phyloP scores from a whole-genome alignment of 164 flowering plant species.

The Cinnamomum chago region DNA sequence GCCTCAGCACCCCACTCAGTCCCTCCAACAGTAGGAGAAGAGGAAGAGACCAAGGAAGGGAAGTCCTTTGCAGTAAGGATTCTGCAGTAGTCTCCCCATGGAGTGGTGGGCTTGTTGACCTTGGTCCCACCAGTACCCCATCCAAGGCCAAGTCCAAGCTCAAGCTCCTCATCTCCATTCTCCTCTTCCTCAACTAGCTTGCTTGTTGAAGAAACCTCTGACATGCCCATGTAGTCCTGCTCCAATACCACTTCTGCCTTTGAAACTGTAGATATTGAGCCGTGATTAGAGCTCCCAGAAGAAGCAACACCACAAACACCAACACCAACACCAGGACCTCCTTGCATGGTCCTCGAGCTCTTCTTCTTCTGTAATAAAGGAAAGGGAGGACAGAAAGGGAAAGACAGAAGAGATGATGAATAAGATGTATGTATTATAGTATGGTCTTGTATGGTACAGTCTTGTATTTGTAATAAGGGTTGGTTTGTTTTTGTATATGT shows the following conservation, averaged over 20 bases:
- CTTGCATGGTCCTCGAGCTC: conserved; percentile 7
- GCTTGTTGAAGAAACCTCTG: conserved; percentile 33
- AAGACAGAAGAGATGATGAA: too few species aligned
- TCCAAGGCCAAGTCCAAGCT: conserved; percentile 38
- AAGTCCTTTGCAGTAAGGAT: conserved; percentile 70
- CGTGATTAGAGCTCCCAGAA: conserved; percentile 16
- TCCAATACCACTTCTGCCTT: conserved; percentile 30
- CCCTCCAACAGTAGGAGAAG: conserved; percentile 28
- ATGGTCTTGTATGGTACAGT: too few species aligned
- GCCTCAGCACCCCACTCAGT: conserved; percentile 63
- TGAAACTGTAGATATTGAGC: conserved; percentile 29
- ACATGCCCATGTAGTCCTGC: conserved; percentile 25
- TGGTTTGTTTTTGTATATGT: too few species aligned
- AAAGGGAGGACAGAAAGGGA: too few species aligned
- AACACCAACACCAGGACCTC: neutral
- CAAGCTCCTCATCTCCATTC: conserved; percentile 20
- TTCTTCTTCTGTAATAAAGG: conserved; percentile 15
- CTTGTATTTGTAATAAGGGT: too few species aligned
- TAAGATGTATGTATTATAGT: too few species aligned
- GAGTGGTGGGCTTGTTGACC: conserved; percentile 9
- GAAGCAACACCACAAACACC: conserved; percentile 12
- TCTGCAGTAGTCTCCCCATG: conserved; percentile 44
- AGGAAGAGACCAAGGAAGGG: conserved; percentile 26
- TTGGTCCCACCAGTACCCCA: conserved; percentile 44
- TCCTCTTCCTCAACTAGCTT: conserved; percentile 4